A percentile compares a stretch with the other conserved stretches of the same genome.
Conservation (phyloP, 1,139 yeast genomes). For the Yamadazyma trypodendri region DNA sequence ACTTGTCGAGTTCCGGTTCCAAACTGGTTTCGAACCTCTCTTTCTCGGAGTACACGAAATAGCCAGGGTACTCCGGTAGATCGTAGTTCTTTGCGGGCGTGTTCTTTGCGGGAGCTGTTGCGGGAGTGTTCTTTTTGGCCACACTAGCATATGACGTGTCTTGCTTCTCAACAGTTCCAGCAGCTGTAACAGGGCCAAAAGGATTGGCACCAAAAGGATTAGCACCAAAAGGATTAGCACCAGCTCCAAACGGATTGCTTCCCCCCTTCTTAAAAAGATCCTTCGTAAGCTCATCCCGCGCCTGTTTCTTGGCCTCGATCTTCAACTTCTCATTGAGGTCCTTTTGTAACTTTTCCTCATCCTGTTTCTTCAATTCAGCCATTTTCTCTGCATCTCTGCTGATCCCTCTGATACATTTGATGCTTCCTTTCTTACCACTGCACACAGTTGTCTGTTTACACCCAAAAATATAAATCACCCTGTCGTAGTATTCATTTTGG, state of each 20-base stretch:
- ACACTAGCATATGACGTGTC: conserved; percentile 29
- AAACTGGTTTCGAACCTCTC: conserved; percentile 50
- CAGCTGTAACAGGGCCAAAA: too few relatives aligned
- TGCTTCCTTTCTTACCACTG: conserved; percentile 63
- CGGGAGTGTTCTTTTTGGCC: conserved; percentile 13
- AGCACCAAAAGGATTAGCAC: conserved; percentile 24
- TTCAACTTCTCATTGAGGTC: conserved; percentile 43
- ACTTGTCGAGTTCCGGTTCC: conserved; percentile 46
- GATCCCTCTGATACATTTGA: conserved; percentile 75
- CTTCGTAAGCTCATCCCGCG: conserved; percentile 44
- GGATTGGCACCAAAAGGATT: conserved; percentile 36
- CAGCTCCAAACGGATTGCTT: conserved; percentile 29
- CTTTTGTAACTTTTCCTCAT: conserved; percentile 32
- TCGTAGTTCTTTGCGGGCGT: conserved; percentile 7
- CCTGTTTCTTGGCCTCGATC: conserved; percentile 38
- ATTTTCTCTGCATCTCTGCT: conserved; percentile 54
- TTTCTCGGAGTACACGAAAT: conserved; percentile 64
- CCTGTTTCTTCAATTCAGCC: conserved; percentile 36
- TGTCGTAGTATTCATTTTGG: conserved; percentile 69
- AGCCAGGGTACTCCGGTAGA: conserved; percentile 58
- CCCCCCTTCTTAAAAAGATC: conserved; percentile 34
- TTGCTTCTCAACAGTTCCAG: too few relatives aligned
- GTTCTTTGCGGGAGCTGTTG: not conserved
- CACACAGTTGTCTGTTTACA: conserved; percentile 62
- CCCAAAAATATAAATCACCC: conserved; percentile 76